A percentile compares a stretch with the other conserved stretches of the same genome.
These are phyloP conservation scores for Kalaharituber pfeilii DNA, from an alignment of 2,329 filamentous ascomycete genomes.

Conservation along the genomic window DNA sequence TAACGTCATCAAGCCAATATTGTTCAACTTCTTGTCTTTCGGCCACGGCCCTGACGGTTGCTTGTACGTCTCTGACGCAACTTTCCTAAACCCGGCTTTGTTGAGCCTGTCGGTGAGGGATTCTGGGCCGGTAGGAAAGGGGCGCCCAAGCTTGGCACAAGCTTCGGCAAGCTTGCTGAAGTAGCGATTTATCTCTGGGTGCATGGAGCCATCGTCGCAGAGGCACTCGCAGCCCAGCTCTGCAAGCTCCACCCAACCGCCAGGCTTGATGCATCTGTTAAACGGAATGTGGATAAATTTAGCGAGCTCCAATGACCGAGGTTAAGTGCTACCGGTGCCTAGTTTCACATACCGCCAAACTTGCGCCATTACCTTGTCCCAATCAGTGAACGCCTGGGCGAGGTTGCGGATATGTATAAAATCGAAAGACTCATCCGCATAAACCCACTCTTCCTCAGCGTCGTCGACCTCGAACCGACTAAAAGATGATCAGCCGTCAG, in stretches of 20 bases:
- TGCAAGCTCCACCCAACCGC: constrained; percentile 38
- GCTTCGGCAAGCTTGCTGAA: too few relatives aligned
- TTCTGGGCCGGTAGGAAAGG: background rate
- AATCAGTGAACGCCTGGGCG: too few relatives aligned
- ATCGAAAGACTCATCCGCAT: constrained; percentile 25
- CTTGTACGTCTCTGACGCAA: background rate
- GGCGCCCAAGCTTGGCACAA: background rate
- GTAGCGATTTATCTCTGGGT: too few relatives aligned
- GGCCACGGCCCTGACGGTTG: constrained; percentile 9
- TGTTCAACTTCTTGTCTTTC: constrained; percentile 6
- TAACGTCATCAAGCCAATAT: constrained; percentile 2
- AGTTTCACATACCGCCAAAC: constrained; percentile 15
- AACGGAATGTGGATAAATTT: too few relatives aligned
- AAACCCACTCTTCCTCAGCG: constrained; percentile 23
- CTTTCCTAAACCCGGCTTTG: background rate
- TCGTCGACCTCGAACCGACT: constrained; percentile 23
- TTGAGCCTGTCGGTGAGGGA: background rate
- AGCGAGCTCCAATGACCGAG: too few relatives aligned
- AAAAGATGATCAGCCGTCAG: background rate
- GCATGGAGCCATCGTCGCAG: constrained; percentile 30
- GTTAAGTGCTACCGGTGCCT: too few relatives aligned
- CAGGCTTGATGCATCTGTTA: constrained; percentile 35
- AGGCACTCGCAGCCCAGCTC: constrained; percentile 30
- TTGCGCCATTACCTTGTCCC: constrained; percentile 19
- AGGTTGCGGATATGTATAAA: too few relatives aligned